Percentiles rank a stretch among this genome's conserved stretches.
phyloP scores from a whole-genome alignment of 805 yeast genomes.

The Ogataea zsoltii region DNA sequence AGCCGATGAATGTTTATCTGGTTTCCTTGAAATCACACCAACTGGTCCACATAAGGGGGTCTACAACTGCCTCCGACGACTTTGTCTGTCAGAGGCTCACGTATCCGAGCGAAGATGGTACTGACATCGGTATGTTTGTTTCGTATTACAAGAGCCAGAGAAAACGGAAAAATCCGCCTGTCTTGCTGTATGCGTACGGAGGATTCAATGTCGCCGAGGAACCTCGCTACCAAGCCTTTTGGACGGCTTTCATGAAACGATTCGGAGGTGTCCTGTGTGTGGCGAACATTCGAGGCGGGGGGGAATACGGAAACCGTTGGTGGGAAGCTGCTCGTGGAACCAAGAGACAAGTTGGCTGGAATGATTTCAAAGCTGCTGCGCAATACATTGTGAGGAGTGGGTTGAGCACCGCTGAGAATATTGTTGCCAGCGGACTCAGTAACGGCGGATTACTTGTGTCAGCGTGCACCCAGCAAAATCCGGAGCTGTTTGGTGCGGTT shows the following conservation, averaged over 20 bases:
- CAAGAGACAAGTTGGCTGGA: constrained; percentile 5
- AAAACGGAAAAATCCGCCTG: constrained; percentile 5
- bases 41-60: neutral
- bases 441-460: constrained; percentile 11
- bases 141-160: constrained; percentile 3
- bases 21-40: neutral
- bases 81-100: constrained; percentile 5
- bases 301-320: constrained; percentile 10
- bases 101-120: constrained; percentile 6
- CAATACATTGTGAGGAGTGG: constrained; percentile 7
- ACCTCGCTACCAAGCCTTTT: constrained; percentile 9
- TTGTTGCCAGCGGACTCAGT: constrained; percentile 10
- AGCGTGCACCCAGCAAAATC: constrained; percentile 9
- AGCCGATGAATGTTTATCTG: constrained; percentile 1
- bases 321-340: constrained; percentile 12
- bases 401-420: constrained; percentile 4
- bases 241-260: constrained; percentile 7
- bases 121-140: constrained; percentile 9
- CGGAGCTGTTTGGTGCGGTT: constrained; percentile 11
- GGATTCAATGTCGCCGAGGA: constrained; percentile 11
- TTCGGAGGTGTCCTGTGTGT: constrained; percentile 11
- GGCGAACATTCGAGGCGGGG: constrained; percentile 11
- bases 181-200: constrained; percentile 10
- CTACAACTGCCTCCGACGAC: neutral
- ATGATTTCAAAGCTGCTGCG: constrained; percentile 10